Percentiles rank a stretch among this genome's conserved stretches.
Evolutionary conservation across 1,139 yeast species (phyloP).

Genomic region (Taphrina populina): DNA sequence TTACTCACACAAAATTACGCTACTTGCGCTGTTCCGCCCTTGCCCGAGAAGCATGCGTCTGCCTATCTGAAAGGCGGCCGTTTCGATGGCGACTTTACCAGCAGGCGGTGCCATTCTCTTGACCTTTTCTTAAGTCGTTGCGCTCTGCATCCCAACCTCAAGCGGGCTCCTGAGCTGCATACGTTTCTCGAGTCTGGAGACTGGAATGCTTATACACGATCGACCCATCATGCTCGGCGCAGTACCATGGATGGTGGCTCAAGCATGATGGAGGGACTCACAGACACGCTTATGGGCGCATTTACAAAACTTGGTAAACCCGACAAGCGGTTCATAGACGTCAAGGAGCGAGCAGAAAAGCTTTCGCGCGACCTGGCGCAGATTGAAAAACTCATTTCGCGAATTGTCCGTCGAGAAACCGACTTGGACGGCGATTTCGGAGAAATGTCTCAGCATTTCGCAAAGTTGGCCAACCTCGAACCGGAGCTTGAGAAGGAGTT

Average conservation of each 20-base stretch:
- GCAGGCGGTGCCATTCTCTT: slow-evolving; percentile 78
- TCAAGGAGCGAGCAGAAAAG: slow-evolving; percentile 76
- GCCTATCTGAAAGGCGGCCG: slow-evolving; percentile 96
- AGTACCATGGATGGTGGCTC: slow-evolving; percentile 37
- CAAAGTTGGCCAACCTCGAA: slow-evolving; percentile 62
- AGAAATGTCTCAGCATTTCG: slow-evolving; percentile 68
- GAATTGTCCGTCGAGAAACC: slow-evolving; percentile 69
- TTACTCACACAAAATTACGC: slow-evolving; percentile 76
- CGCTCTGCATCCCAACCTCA: slow-evolving; percentile 68
- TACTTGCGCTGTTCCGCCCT: slow-evolving; percentile 82
- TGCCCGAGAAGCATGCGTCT: slow-evolving; percentile 76
- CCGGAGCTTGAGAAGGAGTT: slow-evolving; percentile 54
- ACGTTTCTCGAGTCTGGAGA: slow-evolving; percentile 77
- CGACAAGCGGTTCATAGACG: slow-evolving; percentile 76
- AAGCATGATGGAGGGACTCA: slow-evolving; percentile 59
- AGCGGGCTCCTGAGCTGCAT: slow-evolving; percentile 68
- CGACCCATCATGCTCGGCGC: slow-evolving; percentile 46
- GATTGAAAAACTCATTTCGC: slow-evolving; percentile 73
- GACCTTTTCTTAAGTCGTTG: slow-evolving; percentile 73
- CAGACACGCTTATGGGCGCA: slow-evolving; percentile 89
- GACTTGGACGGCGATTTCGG: slow-evolving; percentile 72
- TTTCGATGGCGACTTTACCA: slow-evolving; percentile 74
- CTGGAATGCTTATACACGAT: slow-evolving; percentile 74
- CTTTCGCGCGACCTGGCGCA: slow-evolving; percentile 77
- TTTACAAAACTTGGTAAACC: slow-evolving; percentile 76